Base-by-base conservation (phyloP, 192 early-diverging fungal species). In the Backusella circina region DNA sequence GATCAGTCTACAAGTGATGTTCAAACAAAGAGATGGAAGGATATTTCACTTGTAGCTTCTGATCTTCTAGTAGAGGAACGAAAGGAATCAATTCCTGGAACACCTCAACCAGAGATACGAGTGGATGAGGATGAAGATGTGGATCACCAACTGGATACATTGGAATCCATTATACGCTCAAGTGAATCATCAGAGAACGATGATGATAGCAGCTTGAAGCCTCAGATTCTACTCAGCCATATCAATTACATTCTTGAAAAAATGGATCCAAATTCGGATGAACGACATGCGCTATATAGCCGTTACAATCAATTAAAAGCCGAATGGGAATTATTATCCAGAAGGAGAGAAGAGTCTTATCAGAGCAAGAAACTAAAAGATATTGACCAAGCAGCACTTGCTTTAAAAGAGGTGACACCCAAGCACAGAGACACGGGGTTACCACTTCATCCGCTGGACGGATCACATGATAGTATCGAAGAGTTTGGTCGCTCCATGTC, bases 371-470 rank as follows among this genome's bases (percentile, higher is more conserved):
- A 41, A 31, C 3, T 16, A n/a, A 41, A 70, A n/a, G 35, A 69
- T 28, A 67, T 35, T 5, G 65, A 67, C 16, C 31, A 67, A 18
- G 13, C 33, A 31, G 31, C 13, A 1, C 16, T 37, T 36, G 33
- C 32, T 26, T 69, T 69, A 69, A 39, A 69, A 3, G 31, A 67
- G 0, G 33, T 67, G 8, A 35, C 31, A 35, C 65, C 65, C 65
- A 67, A 33, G 35, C 4, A 33, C 26, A 61, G 35, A 35, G 65
- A 67, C 2, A 67, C 65, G 1, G 33, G 31, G 5, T 18, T 16
- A 7, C 39, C 41, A 32, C 21, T 70, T 31, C 69, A 70, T 70
- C 69, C 69, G 69, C 69, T 70, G 69, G 69, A 70, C 69, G 69
- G 69, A 70, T 41, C 69, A 31, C 21, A 23, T 6, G 69, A 47